A percentile compares a stretch with the other conserved stretches of the same genome.
phyloP scores from a whole-genome alignment of 495 filamentous ascomycete genomes.

The Penicillium atrosanguineum region DNA sequence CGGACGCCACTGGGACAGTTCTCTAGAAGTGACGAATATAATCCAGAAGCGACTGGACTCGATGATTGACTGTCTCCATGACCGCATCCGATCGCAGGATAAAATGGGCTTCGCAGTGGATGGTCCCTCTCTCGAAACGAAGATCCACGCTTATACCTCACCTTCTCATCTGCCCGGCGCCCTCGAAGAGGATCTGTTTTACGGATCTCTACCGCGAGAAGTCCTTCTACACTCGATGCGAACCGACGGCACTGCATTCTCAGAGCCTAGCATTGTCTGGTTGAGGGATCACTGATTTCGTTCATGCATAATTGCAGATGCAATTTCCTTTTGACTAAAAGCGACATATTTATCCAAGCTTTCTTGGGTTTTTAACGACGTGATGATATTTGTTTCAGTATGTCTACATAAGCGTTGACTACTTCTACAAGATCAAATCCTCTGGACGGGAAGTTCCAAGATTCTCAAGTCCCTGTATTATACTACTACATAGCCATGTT shows the following conservation, averaged over 20 bases:
- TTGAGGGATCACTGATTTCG: conserved; percentile 20
- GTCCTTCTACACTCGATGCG: conserved; percentile 35
- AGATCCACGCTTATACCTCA: conserved; percentile 24
- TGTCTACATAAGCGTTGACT: neutral
- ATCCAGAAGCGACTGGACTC: conserved; percentile 31
- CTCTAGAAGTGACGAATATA: conserved; percentile 22
- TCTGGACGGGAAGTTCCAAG: neutral
- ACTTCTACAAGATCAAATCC: neutral
- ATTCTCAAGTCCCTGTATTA: conserved; percentile 4
- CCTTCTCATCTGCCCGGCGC: conserved; percentile 6
- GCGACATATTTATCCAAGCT: neutral
- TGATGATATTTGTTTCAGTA: conserved; percentile 15
- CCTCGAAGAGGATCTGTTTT: conserved; percentile 35
- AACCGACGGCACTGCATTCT: conserved; percentile 21
- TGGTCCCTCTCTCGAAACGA: conserved; percentile 33
- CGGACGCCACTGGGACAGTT: conserved; percentile 33
- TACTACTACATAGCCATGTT: conserved; percentile 4
- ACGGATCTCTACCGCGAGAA: conserved; percentile 32
- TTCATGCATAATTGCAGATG: neutral
- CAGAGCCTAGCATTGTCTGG: conserved; percentile 29
- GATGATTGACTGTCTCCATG: conserved; percentile 29
- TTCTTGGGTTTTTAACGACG: conserved; percentile 15
- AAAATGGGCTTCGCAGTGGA: conserved; percentile 34
- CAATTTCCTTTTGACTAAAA: neutral
- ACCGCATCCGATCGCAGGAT: conserved; percentile 20